These are phyloP conservation scores for Tuctoria greenei DNA, from an alignment of 176 grass and related monocot species.

Conservation along the genomic window DNA sequence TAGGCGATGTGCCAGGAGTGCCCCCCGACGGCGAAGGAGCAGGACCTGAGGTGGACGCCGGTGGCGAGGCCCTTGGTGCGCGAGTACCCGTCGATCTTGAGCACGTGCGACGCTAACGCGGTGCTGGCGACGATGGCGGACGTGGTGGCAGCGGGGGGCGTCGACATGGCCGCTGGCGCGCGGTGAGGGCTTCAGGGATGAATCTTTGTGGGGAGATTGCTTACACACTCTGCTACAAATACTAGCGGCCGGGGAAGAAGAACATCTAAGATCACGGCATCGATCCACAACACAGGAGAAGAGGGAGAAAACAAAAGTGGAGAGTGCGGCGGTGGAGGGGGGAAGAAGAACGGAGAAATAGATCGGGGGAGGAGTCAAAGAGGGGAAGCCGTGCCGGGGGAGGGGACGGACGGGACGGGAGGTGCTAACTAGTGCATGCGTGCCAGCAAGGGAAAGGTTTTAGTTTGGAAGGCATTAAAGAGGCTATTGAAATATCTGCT, in stretches of 20 bases:
- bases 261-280: not conserved
- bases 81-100: conserved; percentile 29
- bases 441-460: not conserved
- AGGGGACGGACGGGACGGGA: not conserved
- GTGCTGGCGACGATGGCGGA: not conserved
- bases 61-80: conserved; percentile 22
- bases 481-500: not conserved
- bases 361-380: not conserved
- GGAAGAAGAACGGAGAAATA: not conserved
- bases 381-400: too few species aligned
- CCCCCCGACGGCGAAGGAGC: conserved; percentile 14
- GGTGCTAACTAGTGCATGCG: not conserved
- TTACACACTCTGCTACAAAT: too few species aligned
- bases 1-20: conserved; percentile 41
- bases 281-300: not conserved
- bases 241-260: not conserved
- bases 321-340: too few species aligned
- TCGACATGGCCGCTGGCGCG: not conserved
- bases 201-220: not conserved
- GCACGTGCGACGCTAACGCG: not conserved
- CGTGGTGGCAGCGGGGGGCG: not conserved
- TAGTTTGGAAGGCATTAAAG: not conserved
- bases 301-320: too few species aligned
- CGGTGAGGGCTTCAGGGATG: not conserved
- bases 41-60: conserved; percentile 33